Conservation (phyloP, 805 yeast species). For the Metschnikowia gruessii region DNA sequence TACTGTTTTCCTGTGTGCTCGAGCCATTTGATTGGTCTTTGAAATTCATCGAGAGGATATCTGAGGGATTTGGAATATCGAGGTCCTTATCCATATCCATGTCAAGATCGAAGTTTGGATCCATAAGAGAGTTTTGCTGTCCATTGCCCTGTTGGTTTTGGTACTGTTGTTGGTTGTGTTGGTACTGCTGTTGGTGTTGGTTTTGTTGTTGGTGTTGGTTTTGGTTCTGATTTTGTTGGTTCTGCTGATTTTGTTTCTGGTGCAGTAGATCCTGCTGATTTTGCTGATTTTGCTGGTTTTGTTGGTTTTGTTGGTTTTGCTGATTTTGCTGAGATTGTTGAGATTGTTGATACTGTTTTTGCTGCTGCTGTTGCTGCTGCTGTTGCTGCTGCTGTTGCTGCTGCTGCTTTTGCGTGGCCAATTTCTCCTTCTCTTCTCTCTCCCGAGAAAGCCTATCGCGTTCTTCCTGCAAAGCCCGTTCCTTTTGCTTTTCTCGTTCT, state of each 20-base stretch:
- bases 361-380: no score
- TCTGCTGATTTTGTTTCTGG: no score
- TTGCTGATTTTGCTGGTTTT: no score
- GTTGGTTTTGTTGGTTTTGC: no score
- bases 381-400: no score
- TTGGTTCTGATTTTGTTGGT: slow-evolving; percentile 4
- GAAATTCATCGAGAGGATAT: slow-evolving; percentile 30
- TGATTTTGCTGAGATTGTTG: no score
- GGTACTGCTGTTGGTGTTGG: slow-evolving; percentile 9
- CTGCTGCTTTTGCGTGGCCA: slow-evolving; percentile 5
- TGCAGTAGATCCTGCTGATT: no score
- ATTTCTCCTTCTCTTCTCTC: slow-evolving; percentile 12
- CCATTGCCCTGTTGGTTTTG: background rate
- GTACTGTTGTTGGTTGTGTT: slow-evolving; percentile 1
- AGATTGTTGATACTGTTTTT: no score
- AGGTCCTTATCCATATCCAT: slow-evolving; percentile 19
- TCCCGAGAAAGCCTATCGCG: slow-evolving; percentile 14
- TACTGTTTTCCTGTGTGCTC: background rate
- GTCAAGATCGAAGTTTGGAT: slow-evolving; percentile 30
- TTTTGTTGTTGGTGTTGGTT: slow-evolving; percentile 7
- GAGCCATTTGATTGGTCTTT: slow-evolving; percentile 11
- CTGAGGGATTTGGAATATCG: slow-evolving; percentile 33
- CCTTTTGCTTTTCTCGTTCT: slow-evolving; percentile 17
- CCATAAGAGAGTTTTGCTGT: slow-evolving; percentile 15
- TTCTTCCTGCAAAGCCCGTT: slow-evolving; percentile 13